Evolutionary conservation across 2,329 filamentous ascomycete genomes (phyloP).

Genomic region (Trichoderma gracile): DNA sequence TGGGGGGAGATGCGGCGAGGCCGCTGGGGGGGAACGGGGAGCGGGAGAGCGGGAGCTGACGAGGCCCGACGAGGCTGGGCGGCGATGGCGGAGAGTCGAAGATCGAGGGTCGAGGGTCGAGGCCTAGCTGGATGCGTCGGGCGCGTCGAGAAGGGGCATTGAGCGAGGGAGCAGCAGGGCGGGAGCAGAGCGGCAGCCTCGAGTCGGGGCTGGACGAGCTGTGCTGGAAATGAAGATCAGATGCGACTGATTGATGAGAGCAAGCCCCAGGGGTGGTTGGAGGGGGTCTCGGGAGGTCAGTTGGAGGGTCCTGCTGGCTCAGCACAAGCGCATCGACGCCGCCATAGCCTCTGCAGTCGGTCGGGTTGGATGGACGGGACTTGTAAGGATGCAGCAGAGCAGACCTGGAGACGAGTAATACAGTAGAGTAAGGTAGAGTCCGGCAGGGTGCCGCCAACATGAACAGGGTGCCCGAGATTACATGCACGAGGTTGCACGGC

Average conservation of each 20-base stretch:
- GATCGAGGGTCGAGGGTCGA: too few relatives aligned
- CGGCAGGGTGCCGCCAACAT: too few relatives aligned
- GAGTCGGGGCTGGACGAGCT: too few relatives aligned
- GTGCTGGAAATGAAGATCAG: background rate
- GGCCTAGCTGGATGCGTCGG: constrained; percentile 24
- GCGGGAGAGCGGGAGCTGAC: background rate
- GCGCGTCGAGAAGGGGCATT: constrained; percentile 24
- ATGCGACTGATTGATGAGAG: background rate
- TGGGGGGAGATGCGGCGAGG: constrained; percentile 14
- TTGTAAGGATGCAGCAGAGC: too few relatives aligned
- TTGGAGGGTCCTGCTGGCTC: background rate
- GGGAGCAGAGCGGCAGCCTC: background rate
- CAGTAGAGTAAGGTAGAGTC: too few relatives aligned
- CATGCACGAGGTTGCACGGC: background rate
- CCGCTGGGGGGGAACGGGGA: background rate
- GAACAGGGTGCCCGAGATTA: background rate
- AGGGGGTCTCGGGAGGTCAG: too few relatives aligned
- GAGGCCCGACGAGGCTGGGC: background rate
- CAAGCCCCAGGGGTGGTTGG: constrained; percentile 5
- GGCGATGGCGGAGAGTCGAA: constrained; percentile 1
- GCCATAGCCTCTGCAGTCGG: background rate
- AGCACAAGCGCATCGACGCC: constrained; percentile 20
- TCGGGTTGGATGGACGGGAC: too few relatives aligned
- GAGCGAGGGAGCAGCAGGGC: constrained; percentile 11
- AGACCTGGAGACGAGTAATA: too few relatives aligned